phyloP scores from a whole-genome alignment of 108 stramenopile species.

The Nannochloropsis salina region DNA sequence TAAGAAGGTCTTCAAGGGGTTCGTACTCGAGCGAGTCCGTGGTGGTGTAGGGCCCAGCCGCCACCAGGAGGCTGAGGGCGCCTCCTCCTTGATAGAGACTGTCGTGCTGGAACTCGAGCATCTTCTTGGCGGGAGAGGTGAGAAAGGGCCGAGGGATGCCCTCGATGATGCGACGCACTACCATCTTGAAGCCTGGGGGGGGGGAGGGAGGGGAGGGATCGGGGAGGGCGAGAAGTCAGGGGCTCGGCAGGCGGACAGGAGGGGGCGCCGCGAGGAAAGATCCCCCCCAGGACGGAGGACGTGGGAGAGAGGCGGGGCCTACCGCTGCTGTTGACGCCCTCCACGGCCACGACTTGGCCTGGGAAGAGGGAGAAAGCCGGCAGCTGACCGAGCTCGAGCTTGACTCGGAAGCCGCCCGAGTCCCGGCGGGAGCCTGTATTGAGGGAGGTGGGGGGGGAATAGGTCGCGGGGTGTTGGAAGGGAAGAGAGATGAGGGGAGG shows the following conservation, averaged over 20 bases:
- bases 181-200: constrained; percentile 67
- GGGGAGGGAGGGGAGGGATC: not conserved
- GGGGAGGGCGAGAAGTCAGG: not conserved
- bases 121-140: constrained; percentile 42
- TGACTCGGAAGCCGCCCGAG: constrained; percentile 70
- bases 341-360: constrained; percentile 82
- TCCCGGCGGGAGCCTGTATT: constrained; percentile 64
- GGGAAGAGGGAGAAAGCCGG: constrained; percentile 77
- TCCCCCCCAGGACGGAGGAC: too few species aligned
- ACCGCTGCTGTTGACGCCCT: constrained; percentile 68
- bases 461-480: too few species aligned
- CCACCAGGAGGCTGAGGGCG: constrained; percentile 62
- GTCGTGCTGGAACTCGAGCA: constrained; percentile 45
- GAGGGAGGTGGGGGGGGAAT: too few species aligned
- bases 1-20: constrained; percentile 77
- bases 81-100: not conserved
- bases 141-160: constrained; percentile 58
- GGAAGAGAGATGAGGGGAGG: too few species aligned
- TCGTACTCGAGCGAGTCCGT: constrained; percentile 73
- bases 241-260: too few species aligned
- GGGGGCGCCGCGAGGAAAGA: too few species aligned
- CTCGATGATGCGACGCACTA: constrained; percentile 66
- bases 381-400: constrained; percentile 64
- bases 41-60: constrained; percentile 85
- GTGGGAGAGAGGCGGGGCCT: constrained; percentile 6